phyloP scores from a whole-genome alignment of 306 rosid genomes.

The Bauhinia variegata region DNA sequence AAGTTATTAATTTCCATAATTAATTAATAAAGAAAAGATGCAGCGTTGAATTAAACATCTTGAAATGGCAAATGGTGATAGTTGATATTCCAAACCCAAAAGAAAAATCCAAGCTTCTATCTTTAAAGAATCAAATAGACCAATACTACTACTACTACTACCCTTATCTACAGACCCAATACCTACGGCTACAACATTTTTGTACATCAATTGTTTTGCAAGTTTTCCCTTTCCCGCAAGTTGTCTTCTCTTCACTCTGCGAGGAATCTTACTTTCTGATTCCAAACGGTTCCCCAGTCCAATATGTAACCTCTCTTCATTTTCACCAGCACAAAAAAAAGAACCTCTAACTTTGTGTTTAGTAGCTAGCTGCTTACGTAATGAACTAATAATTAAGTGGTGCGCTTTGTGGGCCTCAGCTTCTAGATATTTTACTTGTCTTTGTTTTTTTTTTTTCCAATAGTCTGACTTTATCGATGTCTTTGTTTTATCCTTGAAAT shows the following conservation, averaged over 20 bases:
- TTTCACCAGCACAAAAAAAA: conserved; percentile 17
- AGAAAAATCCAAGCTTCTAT: conserved; percentile 15
- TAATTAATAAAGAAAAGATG: not conserved
- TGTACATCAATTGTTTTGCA: too few species aligned
- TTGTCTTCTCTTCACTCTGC: conserved; percentile 20
- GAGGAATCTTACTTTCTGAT: conserved; percentile 28
- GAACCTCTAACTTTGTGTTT: conserved; percentile 14
- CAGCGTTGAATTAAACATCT: too few species aligned
- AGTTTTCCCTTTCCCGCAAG: conserved; percentile 12
- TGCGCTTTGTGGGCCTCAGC: conserved; percentile 25
- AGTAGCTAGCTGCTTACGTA: conserved; percentile 25
- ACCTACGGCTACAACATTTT: conserved; percentile 39
- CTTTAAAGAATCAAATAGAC: conserved; percentile 27
- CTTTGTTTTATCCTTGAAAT: conserved; percentile 43
- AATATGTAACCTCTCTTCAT: conserved; percentile 22
- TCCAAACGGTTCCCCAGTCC: conserved; percentile 22
- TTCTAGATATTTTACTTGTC: conserved; percentile 26
- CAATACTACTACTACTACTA: conserved; percentile 1
- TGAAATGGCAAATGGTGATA: conserved; percentile 24
- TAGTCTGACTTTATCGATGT: not conserved
- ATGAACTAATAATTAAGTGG: conserved; percentile 25
- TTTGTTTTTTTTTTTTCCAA: not conserved
- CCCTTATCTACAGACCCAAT: conserved; percentile 46
- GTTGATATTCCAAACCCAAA: conserved; percentile 35
- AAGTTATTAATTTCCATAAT: conserved; percentile 4